Conservation (phyloP, 352 stramenopile species). For the Peronospora tabacina region DNA sequence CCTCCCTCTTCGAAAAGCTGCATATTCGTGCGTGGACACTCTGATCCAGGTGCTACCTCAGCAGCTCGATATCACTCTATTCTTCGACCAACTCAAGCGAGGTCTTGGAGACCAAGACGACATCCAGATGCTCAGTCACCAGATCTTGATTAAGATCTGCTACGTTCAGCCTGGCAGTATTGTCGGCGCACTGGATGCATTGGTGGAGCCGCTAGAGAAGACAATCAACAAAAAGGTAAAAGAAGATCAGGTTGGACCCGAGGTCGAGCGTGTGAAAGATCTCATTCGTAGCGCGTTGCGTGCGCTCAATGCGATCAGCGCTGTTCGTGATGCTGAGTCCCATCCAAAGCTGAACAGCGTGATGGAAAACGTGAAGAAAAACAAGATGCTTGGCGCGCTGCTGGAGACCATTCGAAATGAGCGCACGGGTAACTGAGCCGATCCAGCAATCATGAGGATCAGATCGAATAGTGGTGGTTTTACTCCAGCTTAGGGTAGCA, state of each 20-base stretch:
- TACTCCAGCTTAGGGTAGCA: constrained; percentile 3
- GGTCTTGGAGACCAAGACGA: constrained; percentile 92
- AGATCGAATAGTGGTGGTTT: constrained; percentile 4
- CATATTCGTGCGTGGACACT: constrained; percentile 93
- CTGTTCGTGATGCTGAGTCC: constrained; percentile 61
- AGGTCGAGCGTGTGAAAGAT: constrained; percentile 94
- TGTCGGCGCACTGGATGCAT: constrained; percentile 78
- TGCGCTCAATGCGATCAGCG: constrained; percentile 69
- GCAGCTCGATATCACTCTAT: constrained; percentile 85
- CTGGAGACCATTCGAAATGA: constrained; percentile 65
- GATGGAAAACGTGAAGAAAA: constrained; percentile 61
- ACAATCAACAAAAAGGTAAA: constrained; percentile 94
- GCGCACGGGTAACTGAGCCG: constrained; percentile 26
- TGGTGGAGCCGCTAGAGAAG: constrained; percentile 92
- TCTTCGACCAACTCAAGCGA: constrained; percentile 91
- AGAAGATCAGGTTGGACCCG: constrained; percentile 91
- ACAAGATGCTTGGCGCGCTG: constrained; percentile 47
- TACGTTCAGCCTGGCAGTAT: constrained; percentile 69
- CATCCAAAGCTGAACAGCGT: constrained; percentile 65
- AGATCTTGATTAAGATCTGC: constrained; percentile 95
- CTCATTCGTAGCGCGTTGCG: constrained; percentile 93
- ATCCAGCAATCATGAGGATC: neutral
- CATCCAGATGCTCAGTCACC: constrained; percentile 94
- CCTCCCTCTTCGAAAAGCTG: constrained; percentile 81
- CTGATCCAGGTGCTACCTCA: constrained; percentile 91